phyloP scores from a whole-genome alignment of 106 monocot genomes.

The Gastrodia elata region DNA sequence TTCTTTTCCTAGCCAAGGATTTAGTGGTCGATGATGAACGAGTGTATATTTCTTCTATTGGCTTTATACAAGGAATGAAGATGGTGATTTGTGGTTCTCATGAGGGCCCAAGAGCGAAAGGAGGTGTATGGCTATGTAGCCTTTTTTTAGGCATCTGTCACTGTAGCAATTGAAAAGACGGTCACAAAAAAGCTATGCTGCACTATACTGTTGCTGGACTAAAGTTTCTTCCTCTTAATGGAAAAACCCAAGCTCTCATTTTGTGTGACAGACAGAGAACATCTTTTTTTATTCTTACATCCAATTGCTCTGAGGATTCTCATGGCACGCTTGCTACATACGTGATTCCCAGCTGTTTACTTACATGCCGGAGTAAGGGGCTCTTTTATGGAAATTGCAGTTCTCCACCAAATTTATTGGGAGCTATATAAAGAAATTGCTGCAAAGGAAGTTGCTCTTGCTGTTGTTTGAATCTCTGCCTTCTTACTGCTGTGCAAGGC shows the following conservation, averaged over 20 bases:
- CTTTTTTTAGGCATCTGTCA: not conserved
- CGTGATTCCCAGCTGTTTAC: too few relatives aligned
- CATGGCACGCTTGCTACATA: not conserved
- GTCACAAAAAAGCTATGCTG: not conserved
- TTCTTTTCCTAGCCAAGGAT: not conserved
- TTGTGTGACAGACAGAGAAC: not conserved
- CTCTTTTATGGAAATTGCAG: too few relatives aligned
- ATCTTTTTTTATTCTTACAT: not conserved
- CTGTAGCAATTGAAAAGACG: not conserved
- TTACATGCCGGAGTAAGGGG: too few relatives aligned
- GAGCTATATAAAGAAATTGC: too few relatives aligned
- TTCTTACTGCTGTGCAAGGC: too few relatives aligned
- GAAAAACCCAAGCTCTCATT: not conserved
- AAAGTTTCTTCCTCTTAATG: too few relatives aligned
- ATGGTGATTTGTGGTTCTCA: not conserved
- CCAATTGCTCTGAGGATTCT: not conserved
- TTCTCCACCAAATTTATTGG: too few relatives aligned
- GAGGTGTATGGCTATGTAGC: not conserved
- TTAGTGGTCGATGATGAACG: not conserved
- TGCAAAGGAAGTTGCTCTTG: too few relatives aligned
- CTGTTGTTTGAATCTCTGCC: too few relatives aligned
- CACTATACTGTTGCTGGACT: not conserved
- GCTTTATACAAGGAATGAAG: not conserved
- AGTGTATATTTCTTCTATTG: not conserved
- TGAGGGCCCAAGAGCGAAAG: not conserved